phyloP scores from a whole-genome alignment of 1,139 yeast genomes.

The Pichia sp. region DNA sequence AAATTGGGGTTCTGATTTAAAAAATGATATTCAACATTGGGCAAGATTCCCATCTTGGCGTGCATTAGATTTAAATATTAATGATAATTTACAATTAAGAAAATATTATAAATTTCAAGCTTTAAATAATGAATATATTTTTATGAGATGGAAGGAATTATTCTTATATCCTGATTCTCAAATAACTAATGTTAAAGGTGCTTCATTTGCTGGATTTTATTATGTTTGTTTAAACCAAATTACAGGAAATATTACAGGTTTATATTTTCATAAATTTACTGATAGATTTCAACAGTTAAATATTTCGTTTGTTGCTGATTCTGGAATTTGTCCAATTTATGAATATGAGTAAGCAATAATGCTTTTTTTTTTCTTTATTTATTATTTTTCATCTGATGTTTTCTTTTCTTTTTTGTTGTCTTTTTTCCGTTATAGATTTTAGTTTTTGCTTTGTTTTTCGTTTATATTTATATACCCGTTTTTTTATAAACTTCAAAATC shows the following conservation, averaged over 20 bases:
- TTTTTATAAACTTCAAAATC: too few species aligned
- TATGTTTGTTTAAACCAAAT: slow-evolving; percentile 77
- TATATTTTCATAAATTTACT: slow-evolving; percentile 72
- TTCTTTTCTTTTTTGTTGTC: too few species aligned
- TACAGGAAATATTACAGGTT: slow-evolving; percentile 69
- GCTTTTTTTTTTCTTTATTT: neutral
- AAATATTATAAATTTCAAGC: too few species aligned
- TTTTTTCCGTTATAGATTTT: too few species aligned
- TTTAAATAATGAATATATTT: slow-evolving; percentile 46
- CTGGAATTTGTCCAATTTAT: slow-evolving; percentile 34
- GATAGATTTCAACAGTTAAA: slow-evolving; percentile 71
- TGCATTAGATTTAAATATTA: slow-evolving; percentile 30
- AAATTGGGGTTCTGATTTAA: slow-evolving; percentile 57
- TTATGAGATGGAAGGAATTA: slow-evolving; percentile 94
- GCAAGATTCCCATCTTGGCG: slow-evolving; percentile 62
- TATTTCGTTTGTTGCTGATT: slow-evolving; percentile 39
- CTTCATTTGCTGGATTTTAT: slow-evolving; percentile 90
- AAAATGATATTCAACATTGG: slow-evolving; percentile 85
- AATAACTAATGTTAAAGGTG: slow-evolving; percentile 63
- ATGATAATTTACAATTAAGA: too few species aligned
- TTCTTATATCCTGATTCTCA: slow-evolving; percentile 77
- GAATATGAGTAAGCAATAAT: slow-evolving; percentile 27
- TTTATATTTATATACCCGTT: too few species aligned
- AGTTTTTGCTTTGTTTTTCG: too few species aligned
- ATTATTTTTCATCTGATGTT: too few species aligned